These are phyloP conservation scores for Salicornia ramosissima DNA, from an alignment of 148 eudicot species.

Conservation along the genomic window DNA sequence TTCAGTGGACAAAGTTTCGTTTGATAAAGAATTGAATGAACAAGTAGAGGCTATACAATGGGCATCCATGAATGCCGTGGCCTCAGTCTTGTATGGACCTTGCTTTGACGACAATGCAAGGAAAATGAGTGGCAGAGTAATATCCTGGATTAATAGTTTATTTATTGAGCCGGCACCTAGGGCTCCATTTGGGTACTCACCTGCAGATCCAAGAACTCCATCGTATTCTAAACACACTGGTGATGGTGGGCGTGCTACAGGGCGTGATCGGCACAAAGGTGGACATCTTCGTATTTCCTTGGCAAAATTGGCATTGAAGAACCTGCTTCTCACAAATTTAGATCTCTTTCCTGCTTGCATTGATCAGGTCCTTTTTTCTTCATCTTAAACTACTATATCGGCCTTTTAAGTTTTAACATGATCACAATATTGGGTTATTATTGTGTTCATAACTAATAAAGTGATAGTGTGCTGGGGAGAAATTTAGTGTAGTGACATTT, in stretches of 20 bases:
- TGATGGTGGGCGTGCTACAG: slow-evolving; percentile 73
- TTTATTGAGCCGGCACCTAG: slow-evolving; percentile 97
- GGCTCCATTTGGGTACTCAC: slow-evolving; percentile 94
- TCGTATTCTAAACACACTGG: slow-evolving; percentile 77
- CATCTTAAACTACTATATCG: not conserved
- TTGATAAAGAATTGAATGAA: slow-evolving; percentile 88
- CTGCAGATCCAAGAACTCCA: slow-evolving; percentile 99
- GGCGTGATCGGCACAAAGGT: slow-evolving; percentile 92
- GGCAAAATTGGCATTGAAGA: slow-evolving; percentile 91
- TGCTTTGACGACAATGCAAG: slow-evolving; percentile 99
- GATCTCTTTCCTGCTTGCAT: slow-evolving; percentile 98
- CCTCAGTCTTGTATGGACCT: slow-evolving; percentile 92
- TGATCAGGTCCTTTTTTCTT: slow-evolving; percentile 66
- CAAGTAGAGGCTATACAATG: slow-evolving; percentile 98
- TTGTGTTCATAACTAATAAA: no score
- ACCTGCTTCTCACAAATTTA: slow-evolving; percentile 89
- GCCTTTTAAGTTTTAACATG: not conserved
- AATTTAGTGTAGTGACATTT: no score
- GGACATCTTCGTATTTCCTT: slow-evolving; percentile 86
- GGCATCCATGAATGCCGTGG: slow-evolving; percentile 99
- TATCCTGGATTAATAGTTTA: slow-evolving; percentile 94
- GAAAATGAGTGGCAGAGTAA: slow-evolving; percentile 96
- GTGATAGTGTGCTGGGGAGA: no score
- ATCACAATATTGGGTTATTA: not conserved
- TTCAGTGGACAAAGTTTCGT: slow-evolving; percentile 88